These are phyloP conservation scores for Fusarium nanum DNA, from an alignment of 2,329 filamentous ascomycete species.

Conservation along the genomic window DNA sequence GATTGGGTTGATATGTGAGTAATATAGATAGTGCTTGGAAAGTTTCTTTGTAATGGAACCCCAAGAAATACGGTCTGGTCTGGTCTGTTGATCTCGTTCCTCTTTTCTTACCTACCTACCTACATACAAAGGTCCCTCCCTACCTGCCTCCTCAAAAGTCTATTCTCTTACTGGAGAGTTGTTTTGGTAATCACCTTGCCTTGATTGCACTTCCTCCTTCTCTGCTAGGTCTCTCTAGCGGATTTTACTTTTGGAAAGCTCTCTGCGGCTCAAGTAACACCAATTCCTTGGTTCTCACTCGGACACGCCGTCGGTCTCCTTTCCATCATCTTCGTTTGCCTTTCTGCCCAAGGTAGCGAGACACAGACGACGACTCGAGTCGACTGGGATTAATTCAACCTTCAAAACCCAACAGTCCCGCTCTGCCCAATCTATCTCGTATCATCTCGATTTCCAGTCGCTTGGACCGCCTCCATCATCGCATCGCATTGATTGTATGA, in stretches of 20 bases:
- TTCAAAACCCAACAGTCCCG: slow-evolving; percentile 17
- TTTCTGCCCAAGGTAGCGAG: slow-evolving; percentile 11
- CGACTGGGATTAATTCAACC: slow-evolving; percentile 23
- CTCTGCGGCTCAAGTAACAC: slow-evolving; percentile 28
- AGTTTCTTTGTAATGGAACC: slow-evolving; percentile 5
- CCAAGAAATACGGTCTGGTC: not conserved
- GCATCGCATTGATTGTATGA: slow-evolving; percentile 23
- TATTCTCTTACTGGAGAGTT: not conserved
- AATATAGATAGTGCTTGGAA: slow-evolving; percentile 10
- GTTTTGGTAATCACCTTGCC: slow-evolving; percentile 1
- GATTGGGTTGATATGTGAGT: slow-evolving; percentile 14
- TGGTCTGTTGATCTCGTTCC: slow-evolving; percentile 1
- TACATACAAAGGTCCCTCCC: not conserved
- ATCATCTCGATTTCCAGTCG: slow-evolving; percentile 13
- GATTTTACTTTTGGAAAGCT: slow-evolving; percentile 27
- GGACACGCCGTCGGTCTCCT: slow-evolving; percentile 26
- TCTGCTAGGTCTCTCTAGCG: slow-evolving; percentile 1
- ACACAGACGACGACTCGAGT: slow-evolving; percentile 17
- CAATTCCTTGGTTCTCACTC: slow-evolving; percentile 2
- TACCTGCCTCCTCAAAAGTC: slow-evolving; percentile 3
- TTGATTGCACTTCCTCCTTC: slow-evolving; percentile 11
- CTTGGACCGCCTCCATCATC: slow-evolving; percentile 34
- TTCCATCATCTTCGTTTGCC: slow-evolving; percentile 6
- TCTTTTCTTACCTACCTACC: slow-evolving; percentile 1
- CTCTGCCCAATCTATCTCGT: slow-evolving; percentile 17